Conservation (phyloP, 306 rosid genomes). For the Cicer arietinum region DNA sequence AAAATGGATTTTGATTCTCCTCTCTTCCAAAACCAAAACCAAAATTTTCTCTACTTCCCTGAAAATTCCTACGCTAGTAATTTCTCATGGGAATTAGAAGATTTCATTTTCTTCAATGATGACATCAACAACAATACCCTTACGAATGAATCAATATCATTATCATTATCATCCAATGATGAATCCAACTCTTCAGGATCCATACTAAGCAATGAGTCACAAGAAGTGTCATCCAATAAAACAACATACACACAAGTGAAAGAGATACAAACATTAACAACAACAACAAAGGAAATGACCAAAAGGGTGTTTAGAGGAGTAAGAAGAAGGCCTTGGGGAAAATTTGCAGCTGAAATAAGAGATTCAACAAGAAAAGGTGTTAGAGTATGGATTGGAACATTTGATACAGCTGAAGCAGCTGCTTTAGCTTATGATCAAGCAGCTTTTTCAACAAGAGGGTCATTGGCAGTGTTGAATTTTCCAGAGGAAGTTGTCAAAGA, state of each 20-base stretch:
- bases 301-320: conserved; percentile 64
- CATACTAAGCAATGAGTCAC: conserved; percentile 14
- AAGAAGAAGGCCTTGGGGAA: conserved; percentile 87
- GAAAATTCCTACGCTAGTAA: conserved; percentile 17
- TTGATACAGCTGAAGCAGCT: conserved; percentile 82
- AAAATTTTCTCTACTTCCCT: conserved; percentile 24
- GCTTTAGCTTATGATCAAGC: conserved; percentile 94
- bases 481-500: conserved; percentile 57
- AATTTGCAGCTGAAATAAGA: conserved; percentile 86
- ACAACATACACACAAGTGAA: neutral
- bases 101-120: conserved; percentile 23
- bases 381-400: conserved; percentile 93
- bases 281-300: neutral
- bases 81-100: conserved; percentile 42
- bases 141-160: conserved; percentile 36
- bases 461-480: conserved; percentile 73
- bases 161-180: neutral
- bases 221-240: conserved; percentile 48
- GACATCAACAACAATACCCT: conserved; percentile 15
- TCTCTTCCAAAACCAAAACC: conserved; percentile 34
- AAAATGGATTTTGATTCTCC: conserved; percentile 48
- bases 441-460: conserved; percentile 67
- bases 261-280: neutral
- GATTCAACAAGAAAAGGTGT: conserved; percentile 82
- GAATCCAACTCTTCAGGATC: conserved; percentile 38